Conservation (phyloP, 2,329 filamentous ascomycete genomes). For the Myriosclerotinia duriaeana region DNA sequence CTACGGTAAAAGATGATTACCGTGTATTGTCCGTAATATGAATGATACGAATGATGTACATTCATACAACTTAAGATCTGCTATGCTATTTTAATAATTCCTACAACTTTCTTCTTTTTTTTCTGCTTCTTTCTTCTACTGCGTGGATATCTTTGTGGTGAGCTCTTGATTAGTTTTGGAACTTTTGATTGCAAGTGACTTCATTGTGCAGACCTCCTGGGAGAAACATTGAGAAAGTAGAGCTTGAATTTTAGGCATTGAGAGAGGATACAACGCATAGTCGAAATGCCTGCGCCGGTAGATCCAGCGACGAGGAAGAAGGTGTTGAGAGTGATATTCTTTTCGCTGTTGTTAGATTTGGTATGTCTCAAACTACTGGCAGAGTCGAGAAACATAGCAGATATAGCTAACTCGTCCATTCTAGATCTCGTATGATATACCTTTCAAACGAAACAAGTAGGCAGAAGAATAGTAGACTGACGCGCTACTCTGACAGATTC, state of each 20-base stretch:
- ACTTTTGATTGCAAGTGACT: not conserved
- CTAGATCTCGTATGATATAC: constrained; percentile 24
- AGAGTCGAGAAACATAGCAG: not conserved
- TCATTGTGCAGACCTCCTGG: not conserved
- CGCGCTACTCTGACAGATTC: constrained; percentile 50
- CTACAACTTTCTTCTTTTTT: not conserved
- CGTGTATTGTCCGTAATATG: not conserved
- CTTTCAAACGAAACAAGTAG: not conserved
- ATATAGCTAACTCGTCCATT: constrained; percentile 17
- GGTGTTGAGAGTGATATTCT: constrained; percentile 83
- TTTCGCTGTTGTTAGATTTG: constrained; percentile 85
- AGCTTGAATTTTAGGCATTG: not conserved
- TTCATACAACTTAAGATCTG: not conserved
- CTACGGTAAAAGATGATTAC: not conserved
- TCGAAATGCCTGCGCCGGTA: constrained; percentile 42
- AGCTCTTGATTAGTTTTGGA: not conserved
- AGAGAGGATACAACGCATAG: not conserved
- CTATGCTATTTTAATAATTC: not conserved
- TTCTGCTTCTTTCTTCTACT: not conserved
- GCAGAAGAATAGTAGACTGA: constrained; percentile 4
- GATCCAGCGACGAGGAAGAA: constrained; percentile 65
- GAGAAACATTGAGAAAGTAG: not conserved
- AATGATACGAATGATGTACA: too few relatives aligned
- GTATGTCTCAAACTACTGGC: constrained; percentile 51
- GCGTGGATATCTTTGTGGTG: not conserved